phyloP scores from a whole-genome alignment of 805 yeast genomes.

The Metschnikowia similis region DNA sequence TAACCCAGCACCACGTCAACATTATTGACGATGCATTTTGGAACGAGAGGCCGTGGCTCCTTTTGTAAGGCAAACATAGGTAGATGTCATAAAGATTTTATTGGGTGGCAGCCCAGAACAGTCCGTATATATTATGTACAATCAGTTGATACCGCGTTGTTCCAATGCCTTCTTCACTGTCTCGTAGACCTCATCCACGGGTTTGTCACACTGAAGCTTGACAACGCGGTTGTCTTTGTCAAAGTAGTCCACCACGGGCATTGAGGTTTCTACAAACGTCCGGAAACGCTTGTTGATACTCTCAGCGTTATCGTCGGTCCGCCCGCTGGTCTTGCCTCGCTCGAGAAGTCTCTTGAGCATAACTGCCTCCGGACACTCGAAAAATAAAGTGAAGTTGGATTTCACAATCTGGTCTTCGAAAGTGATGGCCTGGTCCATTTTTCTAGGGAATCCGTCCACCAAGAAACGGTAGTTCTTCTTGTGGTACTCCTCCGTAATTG shows the following conservation, averaged over 20 bases:
- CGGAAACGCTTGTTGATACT: slow-evolving; percentile 85
- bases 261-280: slow-evolving; percentile 80
- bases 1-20: slow-evolving; percentile 52
- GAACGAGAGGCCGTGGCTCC: slow-evolving; percentile 41
- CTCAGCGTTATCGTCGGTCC: slow-evolving; percentile 89
- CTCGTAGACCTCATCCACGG: slow-evolving; percentile 72
- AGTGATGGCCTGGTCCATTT: slow-evolving; percentile 96
- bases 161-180: slow-evolving; percentile 66
- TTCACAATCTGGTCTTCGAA: slow-evolving; percentile 76
- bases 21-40: slow-evolving; percentile 63
- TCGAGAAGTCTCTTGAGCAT: slow-evolving; percentile 83
- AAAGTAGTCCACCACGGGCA: slow-evolving; percentile 89
- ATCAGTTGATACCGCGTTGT: slow-evolving; percentile 26
- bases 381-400: slow-evolving; percentile 67
- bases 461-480: slow-evolving; percentile 63
- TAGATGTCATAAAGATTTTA: not conserved
- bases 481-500: slow-evolving; percentile 53
- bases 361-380: slow-evolving; percentile 76
- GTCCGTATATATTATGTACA: not conserved
- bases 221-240: slow-evolving; percentile 72
- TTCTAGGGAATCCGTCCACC: slow-evolving; percentile 95
- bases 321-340: slow-evolving; percentile 93
- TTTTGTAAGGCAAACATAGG: not conserved
- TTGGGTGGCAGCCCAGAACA: not conserved
- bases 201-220: slow-evolving; percentile 69